phyloP scores from a whole-genome alignment of 2,329 filamentous ascomycete species.

The Pseudocercospora cruenta region DNA sequence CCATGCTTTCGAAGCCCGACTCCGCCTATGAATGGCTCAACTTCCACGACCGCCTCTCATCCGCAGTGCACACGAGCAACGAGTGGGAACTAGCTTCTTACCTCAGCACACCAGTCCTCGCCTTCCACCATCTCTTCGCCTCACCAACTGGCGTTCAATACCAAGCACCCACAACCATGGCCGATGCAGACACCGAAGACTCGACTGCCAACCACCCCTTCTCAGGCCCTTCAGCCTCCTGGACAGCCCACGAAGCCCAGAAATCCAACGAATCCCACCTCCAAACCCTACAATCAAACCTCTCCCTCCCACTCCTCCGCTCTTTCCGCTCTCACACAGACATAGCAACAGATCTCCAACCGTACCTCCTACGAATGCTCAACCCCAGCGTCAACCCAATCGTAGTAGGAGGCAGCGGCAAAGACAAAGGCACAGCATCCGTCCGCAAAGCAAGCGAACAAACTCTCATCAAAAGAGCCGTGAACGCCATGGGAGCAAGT shows the following conservation, averaged over 20 bases:
- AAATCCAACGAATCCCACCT: slow-evolving; percentile 78
- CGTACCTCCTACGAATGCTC: slow-evolving; percentile 80
- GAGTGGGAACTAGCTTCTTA: slow-evolving; percentile 93
- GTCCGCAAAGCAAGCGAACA: slow-evolving; percentile 88
- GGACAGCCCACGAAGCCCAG: slow-evolving; percentile 75
- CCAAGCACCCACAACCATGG: slow-evolving; percentile 41
- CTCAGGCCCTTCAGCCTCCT: slow-evolving; percentile 79
- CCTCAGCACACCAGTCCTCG: slow-evolving; percentile 81
- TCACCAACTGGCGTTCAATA: slow-evolving; percentile 61
- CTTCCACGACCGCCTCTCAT: slow-evolving; percentile 85
- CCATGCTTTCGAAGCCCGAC: slow-evolving; percentile 83
- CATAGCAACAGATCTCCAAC: slow-evolving; percentile 79
- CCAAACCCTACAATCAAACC: slow-evolving; percentile 70
- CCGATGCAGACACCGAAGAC: slow-evolving; percentile 45
- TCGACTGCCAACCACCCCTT: slow-evolving; percentile 63
- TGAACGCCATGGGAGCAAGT: slow-evolving; percentile 79
- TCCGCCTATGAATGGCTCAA: slow-evolving; percentile 91
- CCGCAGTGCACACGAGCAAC: slow-evolving; percentile 77
- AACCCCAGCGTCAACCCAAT: slow-evolving; percentile 91
- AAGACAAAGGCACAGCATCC: slow-evolving; percentile 61
- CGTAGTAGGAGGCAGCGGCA: slow-evolving; percentile 63
- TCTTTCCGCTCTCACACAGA: slow-evolving; percentile 78
- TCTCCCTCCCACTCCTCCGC: slow-evolving; percentile 72
- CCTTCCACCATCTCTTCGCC: slow-evolving; percentile 89
- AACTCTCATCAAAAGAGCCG: slow-evolving; percentile 75